Percentiles rank a stretch among this genome's conserved stretches.
These are phyloP conservation scores for Pterula multifida DNA, from an alignment of 1,284 basidiomycete genomes.

Conservation along the genomic window DNA sequence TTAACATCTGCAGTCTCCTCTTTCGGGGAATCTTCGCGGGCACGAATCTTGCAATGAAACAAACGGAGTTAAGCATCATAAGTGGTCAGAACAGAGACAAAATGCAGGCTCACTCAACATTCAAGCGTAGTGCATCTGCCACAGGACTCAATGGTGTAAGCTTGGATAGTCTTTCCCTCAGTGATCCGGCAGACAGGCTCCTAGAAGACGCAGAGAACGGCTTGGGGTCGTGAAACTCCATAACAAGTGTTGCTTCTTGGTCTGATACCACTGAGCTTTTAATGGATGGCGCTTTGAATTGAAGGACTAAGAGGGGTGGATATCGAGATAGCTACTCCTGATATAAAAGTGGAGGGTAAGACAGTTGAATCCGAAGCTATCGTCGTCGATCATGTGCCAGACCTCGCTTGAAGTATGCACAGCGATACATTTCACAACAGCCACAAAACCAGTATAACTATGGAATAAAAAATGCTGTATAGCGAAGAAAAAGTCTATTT, in stretches of 20 bases:
- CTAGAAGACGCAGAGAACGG: conserved; percentile 16
- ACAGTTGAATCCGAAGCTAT: too few relatives aligned
- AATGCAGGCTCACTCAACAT: conserved; percentile 56
- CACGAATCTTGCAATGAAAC: conserved; percentile 39
- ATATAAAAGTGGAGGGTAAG: too few relatives aligned
- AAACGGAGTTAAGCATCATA: conserved; percentile 1
- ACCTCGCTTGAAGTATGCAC: too few relatives aligned
- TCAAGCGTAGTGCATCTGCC: conserved; percentile 41
- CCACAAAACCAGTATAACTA: too few relatives aligned
- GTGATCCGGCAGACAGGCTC: conserved; percentile 30
- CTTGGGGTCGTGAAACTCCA: conserved; percentile 3
- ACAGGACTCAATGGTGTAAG: conserved; percentile 48
- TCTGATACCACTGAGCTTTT: too few relatives aligned
- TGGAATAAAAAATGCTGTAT: too few relatives aligned
- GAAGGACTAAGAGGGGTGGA: too few relatives aligned
- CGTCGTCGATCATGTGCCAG: too few relatives aligned
- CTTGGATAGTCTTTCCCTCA: conserved; percentile 49
- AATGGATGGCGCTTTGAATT: too few relatives aligned
- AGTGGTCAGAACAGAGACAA: background rate
- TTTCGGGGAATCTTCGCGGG: conserved; percentile 66
- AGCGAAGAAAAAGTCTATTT: background rate
- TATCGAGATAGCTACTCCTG: too few relatives aligned
- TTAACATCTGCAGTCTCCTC: conserved; percentile 75
- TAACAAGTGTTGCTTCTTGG: background rate
- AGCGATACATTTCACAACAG: too few relatives aligned